These are phyloP conservation scores for Paraleonurus japonicus DNA, from an alignment of 257 asterid genomes.

Conservation along the genomic window DNA sequence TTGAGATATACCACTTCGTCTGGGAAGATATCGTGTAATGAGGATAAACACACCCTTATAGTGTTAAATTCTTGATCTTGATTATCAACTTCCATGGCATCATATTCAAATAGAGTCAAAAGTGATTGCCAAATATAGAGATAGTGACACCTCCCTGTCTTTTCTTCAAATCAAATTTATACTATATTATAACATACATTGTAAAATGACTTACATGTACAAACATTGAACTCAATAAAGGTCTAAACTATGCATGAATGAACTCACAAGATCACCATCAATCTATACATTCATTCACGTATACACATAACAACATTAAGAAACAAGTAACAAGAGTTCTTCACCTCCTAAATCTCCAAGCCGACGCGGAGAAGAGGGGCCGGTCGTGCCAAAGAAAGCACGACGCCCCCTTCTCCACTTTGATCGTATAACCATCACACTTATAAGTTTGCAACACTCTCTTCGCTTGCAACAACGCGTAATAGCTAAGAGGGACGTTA, in stretches of 20 bases:
- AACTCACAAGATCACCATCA: not conserved
- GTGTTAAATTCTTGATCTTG: no score
- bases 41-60: no score
- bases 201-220: not conserved
- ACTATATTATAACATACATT: no score
- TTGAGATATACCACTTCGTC: no score
- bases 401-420: constrained; percentile 64
- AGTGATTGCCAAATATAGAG: no score
- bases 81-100: no score
- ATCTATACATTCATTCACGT: no score
- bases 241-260: not conserved
- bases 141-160: not conserved
- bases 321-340: not conserved
- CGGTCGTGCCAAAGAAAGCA: constrained; percentile 81
- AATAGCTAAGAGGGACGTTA: constrained; percentile 60
- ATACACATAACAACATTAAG: not conserved
- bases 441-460: constrained; percentile 53
- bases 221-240: not conserved
- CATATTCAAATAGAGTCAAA: no score
- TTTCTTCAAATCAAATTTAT: no score
- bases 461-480: constrained; percentile 72
- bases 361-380: constrained; percentile 59
- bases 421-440: constrained; percentile 73
- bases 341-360: constrained; percentile 73
- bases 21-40: no score